Base-by-base conservation (phyloP, 2,329 filamentous ascomycete species). In the Cercospora zeina region DNA sequence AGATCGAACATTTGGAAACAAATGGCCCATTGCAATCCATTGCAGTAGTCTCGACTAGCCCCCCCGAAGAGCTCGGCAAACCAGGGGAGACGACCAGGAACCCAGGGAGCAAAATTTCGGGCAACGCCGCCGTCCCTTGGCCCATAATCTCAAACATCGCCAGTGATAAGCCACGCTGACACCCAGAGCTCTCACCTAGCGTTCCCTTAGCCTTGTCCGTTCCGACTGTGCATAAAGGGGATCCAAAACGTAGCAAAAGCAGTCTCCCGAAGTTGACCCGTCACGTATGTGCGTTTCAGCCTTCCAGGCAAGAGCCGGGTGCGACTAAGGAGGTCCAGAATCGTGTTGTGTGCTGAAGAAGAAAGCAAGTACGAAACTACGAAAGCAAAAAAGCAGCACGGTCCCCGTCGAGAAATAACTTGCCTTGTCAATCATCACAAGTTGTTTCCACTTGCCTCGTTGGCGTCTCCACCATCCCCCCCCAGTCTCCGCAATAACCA, bases 91-190 rank as follows among this genome's bases (percentile, higher is more conserved):
- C 30, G 13, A 53, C 49, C n/a, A 34, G 49, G 49, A 53, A n/a
- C 34, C 49, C 30, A 21, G 30, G 49, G 31, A 5, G 49, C 19
- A 33, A 34, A 53, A 16, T 33, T 53, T 53, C 27, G 49, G 49
- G 27, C 31, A 21, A 31, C 14, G 19, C 27, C 31, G 49, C 31
- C 27, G 30, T 16, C 27, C 49, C 49, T 14, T 53, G 49, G 49
- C 34, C 9, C 27, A 31, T 34, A 53, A 53, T 31, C 27, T 53
- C 49, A 34, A 53, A 53, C 49, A 53, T 53, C 16, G 9, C 49
- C 33, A 53, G 49, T 53, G 49, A 53, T 34, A 53, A 34, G 49
- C 49, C n/a, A 24, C n/a, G 49, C 30, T 14, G 49, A 53, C 31
- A n/a, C n/a, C n/a, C 49, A 34, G 21, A 27, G 9, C 14, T 19